Percentiles rank a stretch among this genome's conserved stretches.
Conservation (phyloP, 2,329 filamentous ascomycete species). For the Lachnellula willkommii region DNA sequence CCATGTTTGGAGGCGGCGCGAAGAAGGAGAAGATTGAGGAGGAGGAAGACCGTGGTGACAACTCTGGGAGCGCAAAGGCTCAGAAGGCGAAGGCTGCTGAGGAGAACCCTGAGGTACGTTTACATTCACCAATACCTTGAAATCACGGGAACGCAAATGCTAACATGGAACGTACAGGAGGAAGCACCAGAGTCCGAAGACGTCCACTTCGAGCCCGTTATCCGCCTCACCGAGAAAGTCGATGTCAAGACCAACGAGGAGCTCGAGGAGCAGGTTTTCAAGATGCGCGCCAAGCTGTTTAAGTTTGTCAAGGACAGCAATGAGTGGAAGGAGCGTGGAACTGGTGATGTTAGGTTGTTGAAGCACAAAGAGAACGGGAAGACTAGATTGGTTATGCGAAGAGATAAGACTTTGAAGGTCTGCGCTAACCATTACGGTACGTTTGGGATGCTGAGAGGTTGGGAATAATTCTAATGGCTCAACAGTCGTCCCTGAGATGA, state of each 20-base stretch:
- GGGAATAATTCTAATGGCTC: constrained; percentile 13
- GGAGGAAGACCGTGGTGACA: constrained; percentile 75
- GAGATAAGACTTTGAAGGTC: constrained; percentile 99
- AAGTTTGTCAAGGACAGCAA: constrained; percentile 86
- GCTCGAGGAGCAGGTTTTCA: constrained; percentile 94
- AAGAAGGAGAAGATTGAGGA: constrained; percentile 94
- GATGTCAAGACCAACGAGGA: constrained; percentile 98
- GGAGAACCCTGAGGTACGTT: constrained; percentile 32
- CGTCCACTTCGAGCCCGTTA: constrained; percentile 94
- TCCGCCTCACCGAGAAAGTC: constrained; percentile 92
- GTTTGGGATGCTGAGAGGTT: constrained; percentile 31
- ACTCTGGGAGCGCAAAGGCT: constrained; percentile 82
- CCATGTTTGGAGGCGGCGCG: constrained; percentile 96
- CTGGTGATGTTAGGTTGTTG: constrained; percentile 89
- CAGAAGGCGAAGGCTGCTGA: constrained; percentile 50
- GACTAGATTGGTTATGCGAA: constrained; percentile 95
- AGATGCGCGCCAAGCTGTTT: constrained; percentile 99
- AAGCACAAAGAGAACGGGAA: constrained; percentile 99
- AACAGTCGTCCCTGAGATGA: constrained; percentile 94
- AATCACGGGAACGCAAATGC: not conserved
- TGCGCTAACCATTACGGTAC: constrained; percentile 99
- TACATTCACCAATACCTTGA: not conserved
- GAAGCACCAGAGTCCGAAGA: constrained; percentile 83
- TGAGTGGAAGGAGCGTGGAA: constrained; percentile 99
- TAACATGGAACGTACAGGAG: constrained; percentile 42